Percentiles rank a stretch among this genome's conserved stretches.
Conservation (phyloP, 768 basidiomycete genomes). For the Lactarius quietus region DNA sequence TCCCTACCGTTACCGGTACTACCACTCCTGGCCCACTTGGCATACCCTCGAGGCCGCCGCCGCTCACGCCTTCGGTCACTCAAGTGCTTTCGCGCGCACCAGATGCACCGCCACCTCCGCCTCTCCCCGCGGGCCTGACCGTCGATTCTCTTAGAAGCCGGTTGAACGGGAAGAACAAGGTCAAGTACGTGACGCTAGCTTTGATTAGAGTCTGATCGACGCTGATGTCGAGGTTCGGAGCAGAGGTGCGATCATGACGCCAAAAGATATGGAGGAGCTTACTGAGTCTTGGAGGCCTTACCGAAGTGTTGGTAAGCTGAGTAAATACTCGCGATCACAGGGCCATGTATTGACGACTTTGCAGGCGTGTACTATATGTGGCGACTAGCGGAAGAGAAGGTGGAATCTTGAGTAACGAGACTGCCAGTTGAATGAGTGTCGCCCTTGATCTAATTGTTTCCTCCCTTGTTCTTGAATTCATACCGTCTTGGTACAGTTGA, state of each 20-base stretch:
- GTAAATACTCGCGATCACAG: background rate
- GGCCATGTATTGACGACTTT: constrained; percentile 13
- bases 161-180: constrained; percentile 63
- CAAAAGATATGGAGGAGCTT: constrained; percentile 75
- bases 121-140: constrained; percentile 59
- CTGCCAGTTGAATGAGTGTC: background rate
- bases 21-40: constrained; percentile 25
- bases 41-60: constrained; percentile 45
- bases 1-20: background rate
- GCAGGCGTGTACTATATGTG: constrained; percentile 86
- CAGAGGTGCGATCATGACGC: constrained; percentile 72
- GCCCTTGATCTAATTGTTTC: background rate
- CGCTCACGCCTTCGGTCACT: constrained; percentile 68
- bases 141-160: constrained; percentile 54
- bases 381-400: constrained; percentile 54
- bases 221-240: constrained; percentile 8
- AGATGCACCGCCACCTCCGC: constrained; percentile 30
- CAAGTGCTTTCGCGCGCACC: constrained; percentile 42
- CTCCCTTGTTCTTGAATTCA: background rate
- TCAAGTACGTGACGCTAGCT: constrained; percentile 49
- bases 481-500: background rate
- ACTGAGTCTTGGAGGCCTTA: constrained; percentile 80
- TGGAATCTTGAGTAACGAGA: constrained; percentile 7
- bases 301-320: constrained; percentile 63
- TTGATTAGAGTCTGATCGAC: background rate